Conservation (phyloP, 495 filamentous ascomycete genomes). For the Pyronema domesticum region DNA sequence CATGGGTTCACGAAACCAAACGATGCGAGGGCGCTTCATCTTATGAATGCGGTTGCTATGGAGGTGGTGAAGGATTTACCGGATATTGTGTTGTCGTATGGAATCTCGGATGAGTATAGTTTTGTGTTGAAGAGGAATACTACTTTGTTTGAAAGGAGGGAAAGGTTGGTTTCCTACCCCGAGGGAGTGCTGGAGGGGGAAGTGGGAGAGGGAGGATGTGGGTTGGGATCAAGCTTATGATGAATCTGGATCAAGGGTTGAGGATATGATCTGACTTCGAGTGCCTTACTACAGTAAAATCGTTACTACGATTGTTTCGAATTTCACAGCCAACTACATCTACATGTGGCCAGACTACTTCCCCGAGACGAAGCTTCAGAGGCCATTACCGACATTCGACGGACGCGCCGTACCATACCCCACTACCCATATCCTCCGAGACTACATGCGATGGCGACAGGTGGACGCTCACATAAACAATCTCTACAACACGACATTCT, state of each 20-base stretch:
- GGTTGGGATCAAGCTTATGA: too few species aligned
- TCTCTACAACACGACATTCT: constrained; percentile 93
- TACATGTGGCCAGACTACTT: constrained; percentile 65
- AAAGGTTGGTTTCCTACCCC: constrained; percentile 38
- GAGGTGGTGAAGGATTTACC: constrained; percentile 69
- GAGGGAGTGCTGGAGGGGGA: too few species aligned
- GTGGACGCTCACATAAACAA: constrained; percentile 96
- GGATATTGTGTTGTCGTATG: constrained; percentile 75
- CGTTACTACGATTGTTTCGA: constrained; percentile 72
- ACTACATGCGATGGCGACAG: constrained; percentile 95
- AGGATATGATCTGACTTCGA: not conserved
- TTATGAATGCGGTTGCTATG: constrained; percentile 84
- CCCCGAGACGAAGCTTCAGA: constrained; percentile 43
- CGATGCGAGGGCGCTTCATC: constrained; percentile 65
- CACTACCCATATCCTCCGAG: constrained; percentile 53
- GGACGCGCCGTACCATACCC: constrained; percentile 82
- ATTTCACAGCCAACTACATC: constrained; percentile 84
- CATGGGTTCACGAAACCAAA: constrained; percentile 84
- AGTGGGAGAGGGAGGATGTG: constrained; percentile 2
- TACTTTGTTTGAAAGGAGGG: constrained; percentile 68
- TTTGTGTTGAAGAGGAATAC: constrained; percentile 76
- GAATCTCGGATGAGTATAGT: constrained; percentile 74
- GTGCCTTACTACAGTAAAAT: constrained; percentile 62
- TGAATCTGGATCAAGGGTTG: too few species aligned
- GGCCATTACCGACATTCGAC: constrained; percentile 76